Evolutionary conservation across 1,284 basidiomycete species (phyloP).

Genomic region (Schizophyllum commune): DNA sequence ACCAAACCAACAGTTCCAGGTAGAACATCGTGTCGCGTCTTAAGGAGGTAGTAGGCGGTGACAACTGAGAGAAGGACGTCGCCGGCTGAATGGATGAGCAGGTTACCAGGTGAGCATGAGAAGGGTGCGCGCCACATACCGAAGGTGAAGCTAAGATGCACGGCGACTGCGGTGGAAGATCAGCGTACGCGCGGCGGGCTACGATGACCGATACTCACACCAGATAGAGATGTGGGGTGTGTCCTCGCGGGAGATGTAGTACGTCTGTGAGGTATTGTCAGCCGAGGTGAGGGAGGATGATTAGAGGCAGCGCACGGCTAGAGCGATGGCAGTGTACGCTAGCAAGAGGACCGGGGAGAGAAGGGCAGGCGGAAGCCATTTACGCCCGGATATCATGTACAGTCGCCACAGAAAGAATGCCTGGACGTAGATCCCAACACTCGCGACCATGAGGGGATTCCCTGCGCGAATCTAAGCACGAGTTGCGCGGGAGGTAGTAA

Average conservation of each 20-base stretch:
- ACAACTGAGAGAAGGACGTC: conserved; percentile 21
- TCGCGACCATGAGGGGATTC: conserved; percentile 3
- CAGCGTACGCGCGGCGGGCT: background rate
- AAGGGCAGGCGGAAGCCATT: conserved; percentile 3
- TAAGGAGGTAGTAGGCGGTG: conserved; percentile 24
- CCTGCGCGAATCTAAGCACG: background rate
- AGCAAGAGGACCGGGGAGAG: conserved; percentile 3
- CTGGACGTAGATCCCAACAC: conserved; percentile 7
- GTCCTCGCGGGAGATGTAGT: conserved; percentile 1
- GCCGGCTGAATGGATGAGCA: conserved; percentile 12
- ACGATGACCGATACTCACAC: conserved; percentile 17
- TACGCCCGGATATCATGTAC: conserved; percentile 4
- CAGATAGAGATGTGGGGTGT: conserved; percentile 17
- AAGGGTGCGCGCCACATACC: background rate
- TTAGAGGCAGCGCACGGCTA: conserved; percentile 1
- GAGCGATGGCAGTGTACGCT: background rate
- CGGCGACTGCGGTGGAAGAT: conserved; percentile 19
- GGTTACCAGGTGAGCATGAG: background rate
- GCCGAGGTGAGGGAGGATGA: background rate
- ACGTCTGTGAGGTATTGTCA: conserved; percentile 7
- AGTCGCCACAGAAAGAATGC: conserved; percentile 9
- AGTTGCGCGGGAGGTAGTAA: conserved; percentile 4
- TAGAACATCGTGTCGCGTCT: conserved; percentile 20
- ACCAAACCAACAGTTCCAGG: conserved; percentile 22
- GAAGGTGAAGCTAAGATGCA: conserved; percentile 24